Percentiles rank a stretch among this genome's conserved stretches.
These are phyloP conservation scores for Graphiopsis chlorocephala DNA, from an alignment of 2,329 filamentous ascomycete genomes.

Conservation along the genomic window DNA sequence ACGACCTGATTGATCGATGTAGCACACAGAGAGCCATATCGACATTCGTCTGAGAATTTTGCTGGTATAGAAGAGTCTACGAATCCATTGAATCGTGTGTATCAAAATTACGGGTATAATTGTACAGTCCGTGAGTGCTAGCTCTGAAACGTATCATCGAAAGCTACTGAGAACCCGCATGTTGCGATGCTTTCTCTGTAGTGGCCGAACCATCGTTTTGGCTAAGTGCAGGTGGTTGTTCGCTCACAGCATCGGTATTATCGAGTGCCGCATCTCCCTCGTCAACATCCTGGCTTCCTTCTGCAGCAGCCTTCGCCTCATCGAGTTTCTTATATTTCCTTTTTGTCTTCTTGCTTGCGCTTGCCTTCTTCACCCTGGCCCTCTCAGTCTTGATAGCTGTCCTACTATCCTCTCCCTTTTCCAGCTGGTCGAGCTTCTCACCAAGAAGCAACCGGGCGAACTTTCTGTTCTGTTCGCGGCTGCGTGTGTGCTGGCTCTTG, in stretches of 20 bases:
- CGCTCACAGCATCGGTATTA: not conserved
- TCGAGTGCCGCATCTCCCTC: not conserved
- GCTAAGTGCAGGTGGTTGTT: not conserved
- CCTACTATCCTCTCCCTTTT: conserved; percentile 69
- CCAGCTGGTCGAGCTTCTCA: conserved; percentile 69
- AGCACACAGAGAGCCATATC: not conserved
- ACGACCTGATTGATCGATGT: not conserved
- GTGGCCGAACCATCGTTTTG: not conserved
- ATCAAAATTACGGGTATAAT: not conserved
- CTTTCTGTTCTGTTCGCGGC: conserved; percentile 80
- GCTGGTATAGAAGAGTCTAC: not conserved
- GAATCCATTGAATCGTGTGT: not conserved
- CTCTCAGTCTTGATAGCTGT: conserved; percentile 61
- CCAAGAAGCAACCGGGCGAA: conserved; percentile 76
- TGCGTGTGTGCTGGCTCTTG: conserved; percentile 90
- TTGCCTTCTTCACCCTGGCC: conserved; percentile 68
- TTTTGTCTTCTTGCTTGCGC: conserved; percentile 75
- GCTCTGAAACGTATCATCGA: not conserved
- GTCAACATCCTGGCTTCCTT: conserved; percentile 2
- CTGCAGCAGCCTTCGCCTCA: conserved; percentile 43
- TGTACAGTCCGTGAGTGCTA: not conserved
- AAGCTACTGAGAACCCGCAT: not conserved
- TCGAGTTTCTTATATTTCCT: conserved; percentile 71
- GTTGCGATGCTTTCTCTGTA: not conserved
- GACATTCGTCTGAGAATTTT: not conserved